A percentile compares a stretch with the other conserved stretches of the same genome.
Conservation (phyloP, 768 basidiomycete species). For the Boletus pseudo-olivaceus region DNA sequence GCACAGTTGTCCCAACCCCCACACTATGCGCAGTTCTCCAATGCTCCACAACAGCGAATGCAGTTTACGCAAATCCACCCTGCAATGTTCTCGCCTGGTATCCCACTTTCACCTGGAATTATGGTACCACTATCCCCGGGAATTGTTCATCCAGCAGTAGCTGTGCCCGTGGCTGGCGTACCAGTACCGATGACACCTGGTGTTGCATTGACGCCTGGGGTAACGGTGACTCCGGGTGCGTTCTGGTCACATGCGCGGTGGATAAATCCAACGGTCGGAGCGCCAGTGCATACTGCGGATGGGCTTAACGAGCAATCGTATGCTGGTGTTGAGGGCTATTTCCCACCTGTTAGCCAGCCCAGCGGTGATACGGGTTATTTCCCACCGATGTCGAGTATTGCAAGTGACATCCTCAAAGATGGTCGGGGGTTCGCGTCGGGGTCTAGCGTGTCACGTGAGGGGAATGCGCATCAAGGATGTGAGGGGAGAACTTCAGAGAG, state of each 20-base stretch:
- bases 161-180: constrained; percentile 21
- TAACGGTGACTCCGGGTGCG: constrained; percentile 69
- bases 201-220: constrained; percentile 49
- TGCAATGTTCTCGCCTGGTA: constrained; percentile 29
- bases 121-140: constrained; percentile 28
- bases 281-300: constrained; percentile 41
- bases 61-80: constrained; percentile 25
- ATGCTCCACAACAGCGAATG: constrained; percentile 16
- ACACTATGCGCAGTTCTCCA: constrained; percentile 13
- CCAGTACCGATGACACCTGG: constrained; percentile 28
- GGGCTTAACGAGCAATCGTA: constrained; percentile 10
- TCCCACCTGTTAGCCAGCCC: constrained; percentile 36
- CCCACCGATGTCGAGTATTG: constrained; percentile 36
- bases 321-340: constrained; percentile 35
- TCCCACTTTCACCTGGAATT: constrained; percentile 32
- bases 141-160: constrained; percentile 13
- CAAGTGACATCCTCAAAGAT: constrained; percentile 36
- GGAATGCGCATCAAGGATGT: not conserved
- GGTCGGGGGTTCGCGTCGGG: constrained; percentile 4
- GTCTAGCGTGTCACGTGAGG: not conserved
- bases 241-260: constrained; percentile 62
- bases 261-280: constrained; percentile 62
- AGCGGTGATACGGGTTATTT: constrained; percentile 37
- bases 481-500: constrained; percentile 7
- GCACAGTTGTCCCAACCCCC: constrained; percentile 6